Percentiles rank a stretch among this genome's conserved stretches.
phyloP scores from a whole-genome alignment of 164 flowering plant genomes.

The Vitis rotundifolia region DNA sequence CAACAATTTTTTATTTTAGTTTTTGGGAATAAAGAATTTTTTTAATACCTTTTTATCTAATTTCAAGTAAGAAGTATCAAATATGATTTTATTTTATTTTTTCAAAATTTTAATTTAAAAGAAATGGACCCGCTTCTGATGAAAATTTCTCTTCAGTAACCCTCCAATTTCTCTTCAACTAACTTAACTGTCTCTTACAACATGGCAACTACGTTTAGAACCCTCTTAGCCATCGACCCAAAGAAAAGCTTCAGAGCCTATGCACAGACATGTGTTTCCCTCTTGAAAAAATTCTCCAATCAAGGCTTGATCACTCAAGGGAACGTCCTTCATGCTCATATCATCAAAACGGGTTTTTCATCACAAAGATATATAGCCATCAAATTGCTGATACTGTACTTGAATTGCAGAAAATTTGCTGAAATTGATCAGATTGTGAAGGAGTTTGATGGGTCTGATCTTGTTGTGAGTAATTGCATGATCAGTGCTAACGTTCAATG shows the following conservation, averaged over 20 bases:
- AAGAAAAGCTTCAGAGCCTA: constrained; percentile 26
- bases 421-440: constrained; percentile 36
- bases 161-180: neutral
- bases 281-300: constrained; percentile 31
- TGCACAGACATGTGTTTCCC: constrained; percentile 27
- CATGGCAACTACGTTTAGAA: constrained; percentile 26
- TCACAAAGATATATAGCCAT: constrained; percentile 27
- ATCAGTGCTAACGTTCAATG: constrained; percentile 30
- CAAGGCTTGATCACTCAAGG: constrained; percentile 33
- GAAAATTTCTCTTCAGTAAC: neutral
- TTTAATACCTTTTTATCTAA: no score
- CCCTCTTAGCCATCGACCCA: constrained; percentile 28
- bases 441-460: constrained; percentile 36
- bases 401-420: constrained; percentile 16
- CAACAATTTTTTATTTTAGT: no score
- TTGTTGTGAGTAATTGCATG: constrained; percentile 35
- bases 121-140: no score
- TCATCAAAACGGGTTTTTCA: constrained; percentile 45
- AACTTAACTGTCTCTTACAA: constrained; percentile 21
- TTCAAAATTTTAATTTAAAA: no score
- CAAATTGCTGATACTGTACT: constrained; percentile 36
- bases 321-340: constrained; percentile 41
- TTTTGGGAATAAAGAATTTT: no score
- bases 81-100: no score
- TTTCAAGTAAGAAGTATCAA: no score